Evolutionary conservation across 1,284 basidiomycete species (phyloP).

Genomic region (Rhodofomes roseus): DNA sequence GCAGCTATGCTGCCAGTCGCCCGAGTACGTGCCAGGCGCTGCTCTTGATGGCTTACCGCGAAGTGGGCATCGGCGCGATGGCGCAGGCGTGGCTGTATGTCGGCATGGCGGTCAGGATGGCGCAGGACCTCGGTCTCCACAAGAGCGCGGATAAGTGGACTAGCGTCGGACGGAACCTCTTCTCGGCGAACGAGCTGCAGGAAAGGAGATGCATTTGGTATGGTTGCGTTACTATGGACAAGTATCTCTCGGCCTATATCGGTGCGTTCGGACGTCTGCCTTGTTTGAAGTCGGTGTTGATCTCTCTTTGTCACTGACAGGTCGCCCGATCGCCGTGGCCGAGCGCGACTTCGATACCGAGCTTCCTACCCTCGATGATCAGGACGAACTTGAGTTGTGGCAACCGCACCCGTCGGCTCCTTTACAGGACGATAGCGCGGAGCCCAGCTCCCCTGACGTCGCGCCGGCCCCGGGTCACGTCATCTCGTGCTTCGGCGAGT

Average conservation of each 20-base stretch:
- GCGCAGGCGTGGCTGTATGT: slow-evolving; percentile 81
- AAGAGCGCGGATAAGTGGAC: slow-evolving; percentile 71
- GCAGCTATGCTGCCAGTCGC: slow-evolving; percentile 58
- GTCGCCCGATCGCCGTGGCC: slow-evolving; percentile 73
- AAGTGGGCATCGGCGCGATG: slow-evolving; percentile 86
- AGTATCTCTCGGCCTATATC: slow-evolving; percentile 79
- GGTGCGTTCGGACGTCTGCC: slow-evolving; percentile 39
- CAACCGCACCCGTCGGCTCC: slow-evolving; percentile 36
- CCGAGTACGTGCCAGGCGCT: slow-evolving; percentile 75
- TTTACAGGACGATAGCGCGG: slow-evolving; percentile 29
- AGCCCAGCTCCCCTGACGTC: slow-evolving; percentile 19
- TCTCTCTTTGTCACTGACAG: slow-evolving; percentile 22
- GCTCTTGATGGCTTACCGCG: slow-evolving; percentile 76
- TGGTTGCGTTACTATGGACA: slow-evolving; percentile 76
- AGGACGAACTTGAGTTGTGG: slow-evolving; percentile 65
- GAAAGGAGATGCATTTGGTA: slow-evolving; percentile 80
- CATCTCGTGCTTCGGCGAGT: slow-evolving; percentile 76
- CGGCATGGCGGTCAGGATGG: slow-evolving; percentile 79
- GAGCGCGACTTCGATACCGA: slow-evolving; percentile 80
- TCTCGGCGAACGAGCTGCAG: slow-evolving; percentile 64
- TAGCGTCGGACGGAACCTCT: slow-evolving; percentile 59
- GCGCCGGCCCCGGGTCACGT: slow-evolving; percentile 45
- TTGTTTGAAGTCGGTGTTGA: no score
- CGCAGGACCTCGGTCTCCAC: slow-evolving; percentile 85
- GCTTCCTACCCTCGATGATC: slow-evolving; percentile 62